phyloP scores from a whole-genome alignment of 1,139 yeast genomes.

The Geotrichum siamense region DNA sequence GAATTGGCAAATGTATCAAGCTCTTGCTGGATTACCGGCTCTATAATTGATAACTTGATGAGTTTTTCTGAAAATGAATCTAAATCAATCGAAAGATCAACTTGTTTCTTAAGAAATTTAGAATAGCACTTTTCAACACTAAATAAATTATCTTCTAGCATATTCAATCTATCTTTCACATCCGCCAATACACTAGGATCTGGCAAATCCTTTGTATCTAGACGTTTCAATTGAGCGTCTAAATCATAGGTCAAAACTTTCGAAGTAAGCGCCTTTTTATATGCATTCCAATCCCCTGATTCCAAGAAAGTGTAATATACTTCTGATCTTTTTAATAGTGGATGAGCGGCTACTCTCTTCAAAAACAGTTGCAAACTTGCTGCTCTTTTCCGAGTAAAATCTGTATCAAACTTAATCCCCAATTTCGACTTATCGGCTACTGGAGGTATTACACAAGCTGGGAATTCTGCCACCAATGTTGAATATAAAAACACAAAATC shows the following conservation, averaged over 20 bases:
- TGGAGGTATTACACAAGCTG: conserved; percentile 85
- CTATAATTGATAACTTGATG: conserved; percentile 56
- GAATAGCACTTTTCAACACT: conserved; percentile 74
- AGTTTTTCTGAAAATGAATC: conserved; percentile 65
- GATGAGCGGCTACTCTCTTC: conserved; percentile 66
- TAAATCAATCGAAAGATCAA: conserved; percentile 66
- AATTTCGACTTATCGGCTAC: conserved; percentile 86
- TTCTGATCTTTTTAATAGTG: conserved; percentile 59
- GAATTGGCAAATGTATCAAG: conserved; percentile 51
- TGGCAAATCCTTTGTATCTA: conserved; percentile 54
- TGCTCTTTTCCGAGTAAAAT: conserved; percentile 76
- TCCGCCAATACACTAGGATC: conserved; percentile 57
- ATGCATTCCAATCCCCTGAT: conserved; percentile 77
- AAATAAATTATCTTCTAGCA: conserved; percentile 71
- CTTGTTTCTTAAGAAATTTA: conserved; percentile 65
- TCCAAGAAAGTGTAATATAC: conserved; percentile 72
- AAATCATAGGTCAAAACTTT: conserved; percentile 14
- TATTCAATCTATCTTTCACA: conserved; percentile 73
- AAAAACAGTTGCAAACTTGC: conserved; percentile 74
- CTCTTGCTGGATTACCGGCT: conserved; percentile 42
- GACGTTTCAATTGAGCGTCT: conserved; percentile 31
- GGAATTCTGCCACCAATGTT: conserved; percentile 66
- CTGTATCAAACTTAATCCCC: conserved; percentile 75
- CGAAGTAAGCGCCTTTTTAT: conserved; percentile 47
- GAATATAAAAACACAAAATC: conserved; percentile 76